Percentiles rank a stretch among this genome's conserved stretches.
Evolutionary conservation across 345 rosid species (phyloP).

Genomic region (Cardiospermum halicacabum): DNA sequence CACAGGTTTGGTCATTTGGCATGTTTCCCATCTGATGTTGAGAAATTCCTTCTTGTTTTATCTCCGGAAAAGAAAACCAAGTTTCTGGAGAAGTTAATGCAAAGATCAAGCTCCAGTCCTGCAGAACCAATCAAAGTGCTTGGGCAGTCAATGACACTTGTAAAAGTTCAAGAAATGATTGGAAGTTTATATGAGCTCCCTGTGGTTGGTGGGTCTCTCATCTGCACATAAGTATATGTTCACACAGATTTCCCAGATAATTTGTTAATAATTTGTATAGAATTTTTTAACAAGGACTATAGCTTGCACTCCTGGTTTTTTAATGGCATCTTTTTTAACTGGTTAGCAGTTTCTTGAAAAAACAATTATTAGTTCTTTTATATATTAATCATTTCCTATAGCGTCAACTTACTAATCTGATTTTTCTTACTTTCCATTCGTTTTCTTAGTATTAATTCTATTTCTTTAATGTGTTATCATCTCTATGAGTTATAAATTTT

Average conservation of each 20-base stretch:
- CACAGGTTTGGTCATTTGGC: slow-evolving; percentile 95
- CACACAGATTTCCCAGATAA: neutral
- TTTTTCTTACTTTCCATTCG: neutral
- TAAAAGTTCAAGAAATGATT: slow-evolving; percentile 65
- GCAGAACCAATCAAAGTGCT: slow-evolving; percentile 51
- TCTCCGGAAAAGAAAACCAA: slow-evolving; percentile 51
- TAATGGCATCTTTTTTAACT: neutral
- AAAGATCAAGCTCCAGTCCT: slow-evolving; percentile 33
- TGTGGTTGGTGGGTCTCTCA: slow-evolving; percentile 46
- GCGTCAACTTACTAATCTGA: neutral
- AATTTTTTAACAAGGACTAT: neutral
- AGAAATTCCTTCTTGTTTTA: slow-evolving; percentile 64
- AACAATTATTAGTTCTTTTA: neutral
- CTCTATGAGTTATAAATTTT: slow-evolving; percentile 3
- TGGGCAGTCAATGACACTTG: slow-evolving; percentile 63
- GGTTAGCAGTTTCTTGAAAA: neutral
- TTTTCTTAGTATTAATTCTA: neutral
- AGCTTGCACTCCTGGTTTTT: neutral
- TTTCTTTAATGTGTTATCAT: slow-evolving; percentile 11
- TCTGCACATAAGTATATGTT: slow-evolving; percentile 3
- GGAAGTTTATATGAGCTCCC: slow-evolving; percentile 49
- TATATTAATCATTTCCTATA: neutral
- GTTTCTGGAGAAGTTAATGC: slow-evolving; percentile 47
- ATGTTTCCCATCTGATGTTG: slow-evolving; percentile 78
- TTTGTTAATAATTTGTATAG: neutral